Evolutionary conservation across 306 rosid species (phyloP).

Genomic region (Cucurbita maxima): DNA sequence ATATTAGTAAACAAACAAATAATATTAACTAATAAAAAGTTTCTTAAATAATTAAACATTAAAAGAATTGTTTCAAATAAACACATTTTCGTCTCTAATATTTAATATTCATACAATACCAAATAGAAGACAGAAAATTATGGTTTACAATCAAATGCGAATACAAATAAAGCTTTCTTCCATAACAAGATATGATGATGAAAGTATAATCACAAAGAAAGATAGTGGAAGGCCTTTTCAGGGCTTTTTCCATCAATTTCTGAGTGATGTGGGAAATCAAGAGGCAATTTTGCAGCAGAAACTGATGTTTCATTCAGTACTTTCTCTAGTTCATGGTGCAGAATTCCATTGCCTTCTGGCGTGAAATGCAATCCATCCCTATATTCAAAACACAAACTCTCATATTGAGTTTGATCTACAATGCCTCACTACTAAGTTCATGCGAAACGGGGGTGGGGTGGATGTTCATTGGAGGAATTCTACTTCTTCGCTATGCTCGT

Average conservation of each 20-base stretch:
- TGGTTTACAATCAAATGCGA: background rate
- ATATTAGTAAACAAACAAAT: too few species aligned
- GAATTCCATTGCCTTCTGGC: constrained; percentile 58
- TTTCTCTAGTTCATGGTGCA: constrained; percentile 27
- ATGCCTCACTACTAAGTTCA: too few species aligned
- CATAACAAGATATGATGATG: background rate
- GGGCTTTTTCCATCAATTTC: constrained; percentile 46
- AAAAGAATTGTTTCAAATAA: too few species aligned
- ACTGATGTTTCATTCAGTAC: constrained; percentile 27
- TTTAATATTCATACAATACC: background rate
- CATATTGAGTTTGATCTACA: too few species aligned
- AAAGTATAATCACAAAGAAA: constrained; percentile 18
- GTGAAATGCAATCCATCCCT: constrained; percentile 91
- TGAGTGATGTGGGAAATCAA: constrained; percentile 79
- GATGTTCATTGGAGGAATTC: too few species aligned
- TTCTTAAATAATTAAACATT: too few species aligned
- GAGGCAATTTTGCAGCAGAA: constrained; percentile 49
- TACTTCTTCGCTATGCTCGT: too few species aligned
- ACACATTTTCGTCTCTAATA: background rate
- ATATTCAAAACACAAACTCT: background rate
- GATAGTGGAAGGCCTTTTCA: constrained; percentile 48
- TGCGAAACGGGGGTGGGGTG: too few species aligned
- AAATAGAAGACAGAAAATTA: too few species aligned
- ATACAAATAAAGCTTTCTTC: background rate
- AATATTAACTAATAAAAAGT: too few species aligned